These are phyloP conservation scores for Vicia sativa DNA, from an alignment of 306 rosid species.

Conservation along the genomic window DNA sequence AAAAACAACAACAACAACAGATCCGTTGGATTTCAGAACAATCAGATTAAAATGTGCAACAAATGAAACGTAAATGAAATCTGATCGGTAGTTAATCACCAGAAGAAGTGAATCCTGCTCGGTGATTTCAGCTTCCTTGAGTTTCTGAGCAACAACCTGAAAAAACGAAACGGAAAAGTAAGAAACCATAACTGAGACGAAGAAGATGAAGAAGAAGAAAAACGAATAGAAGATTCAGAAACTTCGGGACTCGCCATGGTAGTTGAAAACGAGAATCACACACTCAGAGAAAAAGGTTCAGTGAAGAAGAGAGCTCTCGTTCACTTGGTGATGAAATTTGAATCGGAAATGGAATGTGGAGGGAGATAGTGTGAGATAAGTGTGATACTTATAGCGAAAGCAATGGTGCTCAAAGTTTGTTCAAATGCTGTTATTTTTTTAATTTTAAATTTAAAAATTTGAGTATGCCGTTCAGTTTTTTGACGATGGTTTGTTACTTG, in stretches of 20 bases:
- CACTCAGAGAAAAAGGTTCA: slow-evolving; percentile 8
- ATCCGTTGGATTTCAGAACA: neutral
- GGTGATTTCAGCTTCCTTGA: slow-evolving; percentile 89
- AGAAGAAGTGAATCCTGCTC: slow-evolving; percentile 98
- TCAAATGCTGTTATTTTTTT: slow-evolving; percentile 15
- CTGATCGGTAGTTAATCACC: slow-evolving; percentile 45
- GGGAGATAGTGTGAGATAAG: slow-evolving; percentile 12
- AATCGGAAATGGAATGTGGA: slow-evolving; percentile 30
- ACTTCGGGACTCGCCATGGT: slow-evolving; percentile 56
- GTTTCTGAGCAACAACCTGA: slow-evolving; percentile 86
- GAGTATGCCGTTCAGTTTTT: neutral
- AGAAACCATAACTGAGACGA: slow-evolving; percentile 23
- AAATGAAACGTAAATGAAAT: slow-evolving; percentile 39
- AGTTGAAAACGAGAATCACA: slow-evolving; percentile 33
- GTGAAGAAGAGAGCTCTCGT: neutral
- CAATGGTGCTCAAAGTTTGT: slow-evolving; percentile 3
- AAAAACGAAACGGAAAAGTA: slow-evolving; percentile 21
- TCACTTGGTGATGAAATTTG: neutral
- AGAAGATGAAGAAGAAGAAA: slow-evolving; percentile 33
- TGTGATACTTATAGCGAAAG: slow-evolving; percentile 36
- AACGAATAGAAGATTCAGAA: slow-evolving; percentile 16
- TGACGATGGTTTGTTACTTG: neutral
- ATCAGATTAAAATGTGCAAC: neutral
- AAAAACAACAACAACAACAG: neutral
- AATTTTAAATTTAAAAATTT: neutral